phyloP scores from a whole-genome alignment of 768 basidiomycete genomes.

The Pluteus cervinus region DNA sequence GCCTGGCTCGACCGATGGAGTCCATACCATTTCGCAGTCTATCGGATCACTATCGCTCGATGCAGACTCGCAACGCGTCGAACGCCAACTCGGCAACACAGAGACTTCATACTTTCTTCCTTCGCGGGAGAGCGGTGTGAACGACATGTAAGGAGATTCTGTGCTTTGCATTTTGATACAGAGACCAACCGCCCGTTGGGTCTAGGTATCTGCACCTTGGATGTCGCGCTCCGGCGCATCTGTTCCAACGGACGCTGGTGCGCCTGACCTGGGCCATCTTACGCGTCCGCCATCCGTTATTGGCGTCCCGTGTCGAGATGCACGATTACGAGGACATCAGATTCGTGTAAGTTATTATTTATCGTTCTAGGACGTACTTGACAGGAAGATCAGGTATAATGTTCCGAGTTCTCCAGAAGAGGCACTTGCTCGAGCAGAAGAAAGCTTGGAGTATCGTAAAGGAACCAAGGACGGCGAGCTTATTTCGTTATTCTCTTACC shows the following conservation, averaged over 20 bases:
- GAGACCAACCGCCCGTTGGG: background rate
- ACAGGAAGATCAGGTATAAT: constrained; percentile 33
- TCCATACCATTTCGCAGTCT: no score
- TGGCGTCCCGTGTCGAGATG: constrained; percentile 61
- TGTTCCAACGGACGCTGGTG: constrained; percentile 44
- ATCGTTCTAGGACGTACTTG: constrained; percentile 1
- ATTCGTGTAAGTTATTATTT: constrained; percentile 49
- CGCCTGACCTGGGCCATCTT: constrained; percentile 66
- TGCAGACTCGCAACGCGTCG: constrained; percentile 17
- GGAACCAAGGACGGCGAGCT: constrained; percentile 50
- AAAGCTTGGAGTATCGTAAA: constrained; percentile 41
- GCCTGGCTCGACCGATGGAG: no score
- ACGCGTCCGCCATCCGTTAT: constrained; percentile 62
- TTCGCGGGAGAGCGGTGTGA: constrained; percentile 72
- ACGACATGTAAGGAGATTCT: constrained; percentile 63
- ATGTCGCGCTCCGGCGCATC: constrained; percentile 39
- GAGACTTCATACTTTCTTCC: constrained; percentile 80
- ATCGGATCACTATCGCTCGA: constrained; percentile 9
- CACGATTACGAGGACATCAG: constrained; percentile 53
- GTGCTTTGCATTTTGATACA: background rate
- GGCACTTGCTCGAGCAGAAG: constrained; percentile 41
- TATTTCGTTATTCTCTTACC: background rate
- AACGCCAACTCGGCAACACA: constrained; percentile 64
- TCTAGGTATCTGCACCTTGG: constrained; percentile 77
- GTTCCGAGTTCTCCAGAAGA: constrained; percentile 35